A percentile compares a stretch with the other conserved stretches of the same genome.
Conservation (phyloP, 306 rosid genomes). For the Fragaria ananassa region DNA sequence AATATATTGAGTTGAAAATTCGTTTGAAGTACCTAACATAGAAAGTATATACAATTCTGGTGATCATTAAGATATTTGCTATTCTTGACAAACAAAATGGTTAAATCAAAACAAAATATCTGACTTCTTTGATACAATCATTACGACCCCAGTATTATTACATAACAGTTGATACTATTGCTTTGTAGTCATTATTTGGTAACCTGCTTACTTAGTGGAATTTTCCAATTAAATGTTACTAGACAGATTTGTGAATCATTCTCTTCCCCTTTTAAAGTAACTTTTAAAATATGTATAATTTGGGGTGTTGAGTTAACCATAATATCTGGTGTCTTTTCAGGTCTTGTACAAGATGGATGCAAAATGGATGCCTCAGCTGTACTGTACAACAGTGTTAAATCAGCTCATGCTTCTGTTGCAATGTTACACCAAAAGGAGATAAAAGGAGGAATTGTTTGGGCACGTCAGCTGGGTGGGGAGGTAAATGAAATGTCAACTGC, state of each 20-base stretch:
- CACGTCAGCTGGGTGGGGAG: conserved; percentile 97
- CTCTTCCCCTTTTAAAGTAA: background rate
- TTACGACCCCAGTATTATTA: background rate
- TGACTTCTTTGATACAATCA: background rate
- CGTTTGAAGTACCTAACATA: background rate
- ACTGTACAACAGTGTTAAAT: conserved; percentile 80
- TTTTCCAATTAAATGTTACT: background rate
- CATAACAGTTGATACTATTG: background rate
- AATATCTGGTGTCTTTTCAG: conserved; percentile 39
- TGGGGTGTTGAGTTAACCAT: conserved; percentile 19
- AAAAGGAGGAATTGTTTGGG: conserved; percentile 77
- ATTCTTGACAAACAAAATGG: background rate
- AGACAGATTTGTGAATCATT: background rate
- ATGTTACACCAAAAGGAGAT: conserved; percentile 63
- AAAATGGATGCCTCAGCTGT: conserved; percentile 80
- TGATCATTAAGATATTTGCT: background rate
- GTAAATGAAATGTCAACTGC: conserved; percentile 34
- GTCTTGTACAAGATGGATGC: conserved; percentile 91
- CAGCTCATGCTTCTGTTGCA: conserved; percentile 83
- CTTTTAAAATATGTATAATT: background rate
- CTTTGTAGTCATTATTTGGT: background rate
- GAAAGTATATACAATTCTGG: background rate
- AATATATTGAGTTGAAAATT: background rate
- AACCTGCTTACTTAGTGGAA: no score
- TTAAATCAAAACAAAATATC: background rate